A percentile compares a stretch with the other conserved stretches of the same genome.
phyloP scores from a whole-genome alignment of 805 yeast species.

The Ogataea saltuana region DNA sequence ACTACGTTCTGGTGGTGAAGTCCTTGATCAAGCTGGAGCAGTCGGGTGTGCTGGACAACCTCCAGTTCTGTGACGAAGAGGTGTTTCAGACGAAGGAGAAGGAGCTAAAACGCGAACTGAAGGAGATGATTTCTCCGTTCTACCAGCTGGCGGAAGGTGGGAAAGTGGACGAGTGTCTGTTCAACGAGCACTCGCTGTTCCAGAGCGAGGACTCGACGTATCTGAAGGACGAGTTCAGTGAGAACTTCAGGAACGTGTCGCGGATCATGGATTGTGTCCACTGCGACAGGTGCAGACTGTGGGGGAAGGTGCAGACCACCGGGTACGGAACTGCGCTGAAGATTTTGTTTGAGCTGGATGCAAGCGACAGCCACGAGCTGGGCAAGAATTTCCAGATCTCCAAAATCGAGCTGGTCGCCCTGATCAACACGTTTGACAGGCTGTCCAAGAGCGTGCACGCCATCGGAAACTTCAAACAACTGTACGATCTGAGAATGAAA shows the following conservation, averaged over 20 bases:
- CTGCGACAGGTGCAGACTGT: slow-evolving; percentile 93
- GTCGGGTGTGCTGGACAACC: slow-evolving; percentile 31
- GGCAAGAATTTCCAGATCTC: slow-evolving; percentile 45
- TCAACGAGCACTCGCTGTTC: slow-evolving; percentile 49
- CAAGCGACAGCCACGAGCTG: slow-evolving; percentile 36
- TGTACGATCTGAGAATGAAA: slow-evolving; percentile 43
- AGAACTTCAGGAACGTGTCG: slow-evolving; percentile 84
- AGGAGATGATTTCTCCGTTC: slow-evolving; percentile 35
- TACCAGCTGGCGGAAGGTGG: slow-evolving; percentile 24
- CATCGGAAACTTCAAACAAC: slow-evolving; percentile 64
- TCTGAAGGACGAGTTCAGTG: slow-evolving; percentile 82
- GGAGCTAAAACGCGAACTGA: slow-evolving; percentile 30
- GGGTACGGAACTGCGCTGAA: slow-evolving; percentile 98
- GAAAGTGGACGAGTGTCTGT: slow-evolving; percentile 29
- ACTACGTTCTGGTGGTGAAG: slow-evolving; percentile 83
- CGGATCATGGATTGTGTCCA: slow-evolving; percentile 98
- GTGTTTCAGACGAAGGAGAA: slow-evolving; percentile 33
- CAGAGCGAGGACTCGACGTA: slow-evolving; percentile 48
- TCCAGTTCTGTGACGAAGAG: slow-evolving; percentile 32
- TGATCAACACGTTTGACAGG: slow-evolving; percentile 90
- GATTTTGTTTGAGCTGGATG: slow-evolving; percentile 75
- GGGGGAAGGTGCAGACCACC: slow-evolving; percentile 97
- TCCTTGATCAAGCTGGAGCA: slow-evolving; percentile 63
- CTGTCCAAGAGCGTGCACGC: slow-evolving; percentile 81
- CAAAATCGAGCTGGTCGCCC: slow-evolving; percentile 81